These are phyloP conservation scores for Naganishia sp. DNA, from an alignment of 1,284 basidiomycete genomes.

Conservation along the genomic window DNA sequence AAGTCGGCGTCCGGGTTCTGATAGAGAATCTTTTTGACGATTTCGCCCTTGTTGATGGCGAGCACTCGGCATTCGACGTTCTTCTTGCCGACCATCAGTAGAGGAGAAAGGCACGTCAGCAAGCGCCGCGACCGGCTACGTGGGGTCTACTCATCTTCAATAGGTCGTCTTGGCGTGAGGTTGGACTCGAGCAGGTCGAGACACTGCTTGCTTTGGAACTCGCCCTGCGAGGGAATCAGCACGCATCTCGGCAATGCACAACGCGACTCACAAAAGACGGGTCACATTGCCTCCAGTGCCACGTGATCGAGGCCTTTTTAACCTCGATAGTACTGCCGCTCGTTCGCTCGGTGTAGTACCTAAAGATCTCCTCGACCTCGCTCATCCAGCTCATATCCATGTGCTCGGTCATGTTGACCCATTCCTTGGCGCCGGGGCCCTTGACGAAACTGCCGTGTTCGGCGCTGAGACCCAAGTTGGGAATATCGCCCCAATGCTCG, in stretches of 20 bases:
- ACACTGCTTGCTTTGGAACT: slow-evolving; percentile 93
- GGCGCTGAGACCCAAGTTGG: slow-evolving; percentile 83
- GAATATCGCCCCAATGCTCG: slow-evolving; percentile 84
- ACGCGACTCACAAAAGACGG: slow-evolving; percentile 73
- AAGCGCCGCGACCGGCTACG: neutral
- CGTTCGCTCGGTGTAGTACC: slow-evolving; percentile 94
- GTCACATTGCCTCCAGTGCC: slow-evolving; percentile 93
- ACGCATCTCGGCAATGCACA: neutral
- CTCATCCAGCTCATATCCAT: slow-evolving; percentile 98
- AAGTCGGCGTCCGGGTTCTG: slow-evolving; percentile 90
- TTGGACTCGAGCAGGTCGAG: slow-evolving; percentile 95
- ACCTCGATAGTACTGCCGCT: slow-evolving; percentile 94
- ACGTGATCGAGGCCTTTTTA: slow-evolving; percentile 96
- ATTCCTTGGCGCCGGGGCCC: slow-evolving; percentile 66
- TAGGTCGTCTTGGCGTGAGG: slow-evolving; percentile 79
- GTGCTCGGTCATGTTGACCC: slow-evolving; percentile 84
- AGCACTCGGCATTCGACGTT: slow-evolving; percentile 94
- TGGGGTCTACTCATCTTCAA: slow-evolving; percentile 66
- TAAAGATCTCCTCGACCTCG: slow-evolving; percentile 93
- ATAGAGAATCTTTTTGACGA: slow-evolving; percentile 91
- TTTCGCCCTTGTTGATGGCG: slow-evolving; percentile 97
- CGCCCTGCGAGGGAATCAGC: slow-evolving; percentile 55
- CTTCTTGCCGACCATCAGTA: slow-evolving; percentile 93
- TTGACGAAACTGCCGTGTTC: slow-evolving; percentile 95
- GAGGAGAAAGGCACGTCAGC: slow-evolving; percentile 17